Base-by-base conservation (phyloP, 129 eudicot genomes). In the Centaurea solstitialis region DNA sequence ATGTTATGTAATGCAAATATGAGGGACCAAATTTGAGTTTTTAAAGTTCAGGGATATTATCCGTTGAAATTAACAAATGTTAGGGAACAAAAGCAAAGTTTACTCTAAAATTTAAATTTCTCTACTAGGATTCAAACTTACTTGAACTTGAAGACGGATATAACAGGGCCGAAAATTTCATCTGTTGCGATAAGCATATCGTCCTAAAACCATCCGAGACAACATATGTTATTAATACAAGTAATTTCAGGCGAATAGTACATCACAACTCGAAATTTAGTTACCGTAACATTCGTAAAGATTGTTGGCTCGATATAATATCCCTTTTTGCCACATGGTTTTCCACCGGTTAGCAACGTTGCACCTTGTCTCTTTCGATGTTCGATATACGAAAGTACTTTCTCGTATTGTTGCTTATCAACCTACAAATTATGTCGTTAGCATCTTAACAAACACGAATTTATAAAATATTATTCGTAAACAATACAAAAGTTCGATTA, bases 121-220 rank as follows among this genome's bases (percentile, higher is more conserved):
- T 33, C 37, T 33, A 33, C 37, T 7, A 6, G 8, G 7, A 62
- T 7, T 17, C 5, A 4, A 38, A 84, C 97, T 79, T 86, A 95
- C 98, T 87, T 94, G 91, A 94, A 94, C 83, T 94, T 94, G 85
- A 94, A 75, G 57, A 94, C 72, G 4, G 96, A 88, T 67, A 94
- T 83, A 40, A 94, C 97, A 39, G 98, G 98, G 11, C 98, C 98
- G 50, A 94, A 94, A 35, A 94, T 94, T 81, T 94, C 98, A 68
- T 94, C 96, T 13, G 76, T 88, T 22, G 98, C 98, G 1, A 94
- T 94, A 59, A 78, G 78, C 98, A 94, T 94, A 37, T 92, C 84
- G 7, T 94, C 98, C 98, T 94, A 70, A 43, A 77, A 47, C 0
- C 23, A 45, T 68, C 37, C n/a, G 22, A 59, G 43, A 11, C 28